phyloP scores from a whole-genome alignment of 176 grass and related monocot species.

The Oryza meridionalis region DNA sequence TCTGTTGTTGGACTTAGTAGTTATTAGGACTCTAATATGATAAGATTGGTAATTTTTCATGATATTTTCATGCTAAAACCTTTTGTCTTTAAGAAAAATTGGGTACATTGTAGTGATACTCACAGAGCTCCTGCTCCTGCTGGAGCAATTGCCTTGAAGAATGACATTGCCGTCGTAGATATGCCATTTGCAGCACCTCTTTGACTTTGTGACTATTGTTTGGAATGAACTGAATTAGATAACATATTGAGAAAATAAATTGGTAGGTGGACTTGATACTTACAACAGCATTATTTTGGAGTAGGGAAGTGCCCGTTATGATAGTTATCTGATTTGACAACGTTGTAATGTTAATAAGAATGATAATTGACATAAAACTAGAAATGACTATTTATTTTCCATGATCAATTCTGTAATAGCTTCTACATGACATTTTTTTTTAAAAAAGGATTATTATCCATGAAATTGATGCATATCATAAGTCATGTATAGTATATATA shows the following conservation, averaged over 20 bases:
- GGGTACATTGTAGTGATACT: conserved; percentile 14
- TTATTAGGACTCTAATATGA: neutral
- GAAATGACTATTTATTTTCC: neutral
- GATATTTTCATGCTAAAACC: neutral
- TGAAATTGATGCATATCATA: neutral
- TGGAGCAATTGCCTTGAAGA: conserved; percentile 77
- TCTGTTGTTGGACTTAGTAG: too few relatives aligned
- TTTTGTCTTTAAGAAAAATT: neutral
- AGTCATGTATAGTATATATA: too few relatives aligned
- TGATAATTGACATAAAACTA: neutral
- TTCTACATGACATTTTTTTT: neutral
- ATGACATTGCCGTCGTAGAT: conserved; percentile 69
- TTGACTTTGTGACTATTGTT: conserved; percentile 66
- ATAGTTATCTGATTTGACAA: conserved; percentile 59
- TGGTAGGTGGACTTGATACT: conserved; percentile 6
- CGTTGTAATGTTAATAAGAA: conserved; percentile 3
- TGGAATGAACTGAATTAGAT: neutral
- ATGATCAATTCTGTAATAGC: neutral
- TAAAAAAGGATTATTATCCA: neutral
- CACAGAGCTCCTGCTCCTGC: conserved; percentile 69
- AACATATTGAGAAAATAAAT: neutral
- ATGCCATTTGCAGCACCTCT: conserved; percentile 91
- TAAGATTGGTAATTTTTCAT: neutral
- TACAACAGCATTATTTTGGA: conserved; percentile 84
- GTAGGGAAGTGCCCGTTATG: conserved; percentile 63